These are phyloP conservation scores for Aciculosporium take DNA, from an alignment of 2,329 filamentous ascomycete genomes.

Conservation along the genomic window DNA sequence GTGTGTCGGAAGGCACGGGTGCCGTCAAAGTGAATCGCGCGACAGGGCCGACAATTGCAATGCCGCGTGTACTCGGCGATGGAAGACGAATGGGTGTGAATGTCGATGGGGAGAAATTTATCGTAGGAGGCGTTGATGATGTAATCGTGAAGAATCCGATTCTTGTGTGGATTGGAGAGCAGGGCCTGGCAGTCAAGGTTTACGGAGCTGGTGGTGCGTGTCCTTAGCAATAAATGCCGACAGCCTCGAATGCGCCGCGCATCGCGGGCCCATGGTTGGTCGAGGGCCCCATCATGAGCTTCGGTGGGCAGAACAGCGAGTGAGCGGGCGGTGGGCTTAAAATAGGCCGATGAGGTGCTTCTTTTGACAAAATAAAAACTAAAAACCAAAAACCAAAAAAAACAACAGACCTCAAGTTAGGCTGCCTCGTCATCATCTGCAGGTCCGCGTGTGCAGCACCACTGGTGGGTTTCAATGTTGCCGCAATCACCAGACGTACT, in stretches of 20 bases:
- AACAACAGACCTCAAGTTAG: no score
- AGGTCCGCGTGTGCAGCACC: neutral
- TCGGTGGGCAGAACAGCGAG: conserved; percentile 1
- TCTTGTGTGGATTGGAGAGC: neutral
- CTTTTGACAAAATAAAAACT: no score
- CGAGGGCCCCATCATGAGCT: conserved; percentile 10
- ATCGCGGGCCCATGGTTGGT: conserved; percentile 8
- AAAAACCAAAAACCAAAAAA: no score
- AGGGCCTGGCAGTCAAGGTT: neutral
- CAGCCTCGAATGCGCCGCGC: conserved; percentile 5
- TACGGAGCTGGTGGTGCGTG: conserved; percentile 4
- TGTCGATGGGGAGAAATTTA: neutral
- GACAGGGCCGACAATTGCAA: neutral
- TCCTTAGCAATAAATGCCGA: neutral
- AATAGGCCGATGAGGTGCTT: no score
- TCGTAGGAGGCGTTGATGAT: neutral
- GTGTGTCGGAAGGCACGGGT: neutral
- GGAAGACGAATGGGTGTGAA: neutral
- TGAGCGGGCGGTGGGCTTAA: neutral
- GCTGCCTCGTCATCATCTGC: no score
- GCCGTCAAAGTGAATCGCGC: neutral
- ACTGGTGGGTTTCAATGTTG: no score
- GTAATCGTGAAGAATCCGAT: neutral
- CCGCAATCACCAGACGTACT: no score
- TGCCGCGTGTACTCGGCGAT: neutral